These are phyloP conservation scores for Athelia sp. DNA, from an alignment of 1,284 basidiomycete genomes.

Conservation along the genomic window DNA sequence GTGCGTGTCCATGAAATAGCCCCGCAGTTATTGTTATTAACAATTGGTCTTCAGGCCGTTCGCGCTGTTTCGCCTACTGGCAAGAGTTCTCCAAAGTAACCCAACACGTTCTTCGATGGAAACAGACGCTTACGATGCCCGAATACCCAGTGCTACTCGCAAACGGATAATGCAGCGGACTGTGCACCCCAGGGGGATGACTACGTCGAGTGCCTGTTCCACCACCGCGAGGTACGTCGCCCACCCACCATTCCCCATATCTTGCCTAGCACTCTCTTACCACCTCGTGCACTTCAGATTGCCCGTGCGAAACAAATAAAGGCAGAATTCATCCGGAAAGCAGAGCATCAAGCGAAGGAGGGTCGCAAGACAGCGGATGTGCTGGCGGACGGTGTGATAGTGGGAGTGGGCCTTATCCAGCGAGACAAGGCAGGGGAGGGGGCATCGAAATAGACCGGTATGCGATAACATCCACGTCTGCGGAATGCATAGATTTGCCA, in stretches of 20 bases:
- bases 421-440: conserved; percentile 31
- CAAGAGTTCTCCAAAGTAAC: conserved; percentile 81
- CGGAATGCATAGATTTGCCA: too few relatives aligned
- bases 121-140: conserved; percentile 3
- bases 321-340: conserved; percentile 68
- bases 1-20: conserved; percentile 26
- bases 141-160: conserved; percentile 78
- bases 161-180: conserved; percentile 71
- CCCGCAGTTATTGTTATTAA: background rate
- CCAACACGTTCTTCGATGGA: background rate
- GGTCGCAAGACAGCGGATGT: conserved; percentile 70
- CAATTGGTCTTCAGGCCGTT: conserved; percentile 52
- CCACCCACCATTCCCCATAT: conserved; percentile 4
- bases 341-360: conserved; percentile 61
- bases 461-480: too few relatives aligned
- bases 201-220: conserved; percentile 92
- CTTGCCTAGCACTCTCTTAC: conserved; percentile 3
- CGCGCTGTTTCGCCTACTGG: conserved; percentile 92
- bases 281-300: conserved; percentile 39
- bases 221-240: conserved; percentile 77
- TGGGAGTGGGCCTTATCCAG: conserved; percentile 70
- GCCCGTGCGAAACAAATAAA: conserved; percentile 72
- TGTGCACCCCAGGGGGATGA: conserved; percentile 79
- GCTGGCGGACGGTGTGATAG: conserved; percentile 68
- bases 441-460: too few relatives aligned